A percentile compares a stretch with the other conserved stretches of the same genome.
Evolutionary conservation across 2,329 filamentous ascomycete genomes (phyloP).

Genomic region (Penicillium sp.): DNA sequence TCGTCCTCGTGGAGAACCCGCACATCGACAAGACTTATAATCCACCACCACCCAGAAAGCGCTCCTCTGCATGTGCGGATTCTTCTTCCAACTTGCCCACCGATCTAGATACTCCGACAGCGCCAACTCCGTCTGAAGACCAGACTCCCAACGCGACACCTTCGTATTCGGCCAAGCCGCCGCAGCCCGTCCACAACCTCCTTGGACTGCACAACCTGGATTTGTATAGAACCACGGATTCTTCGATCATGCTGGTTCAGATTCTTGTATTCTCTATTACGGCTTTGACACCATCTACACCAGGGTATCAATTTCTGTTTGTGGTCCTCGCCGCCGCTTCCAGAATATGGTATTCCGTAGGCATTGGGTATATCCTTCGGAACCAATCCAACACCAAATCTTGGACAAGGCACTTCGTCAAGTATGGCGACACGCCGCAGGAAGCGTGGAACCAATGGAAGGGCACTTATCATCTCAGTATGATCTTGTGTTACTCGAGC

Average conservation of each 20-base stretch:
- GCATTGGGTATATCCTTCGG: slow-evolving; percentile 80
- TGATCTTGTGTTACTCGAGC: slow-evolving; percentile 83
- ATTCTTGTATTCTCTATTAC: slow-evolving; percentile 73
- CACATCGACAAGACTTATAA: slow-evolving; percentile 99
- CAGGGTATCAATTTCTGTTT: slow-evolving; percentile 73
- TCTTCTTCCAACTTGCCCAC: slow-evolving; percentile 29
- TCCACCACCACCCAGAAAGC: slow-evolving; percentile 71
- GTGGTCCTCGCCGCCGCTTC: slow-evolving; percentile 76
- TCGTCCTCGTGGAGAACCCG: slow-evolving; percentile 89
- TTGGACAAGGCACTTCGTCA: slow-evolving; percentile 97
- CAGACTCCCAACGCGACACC: slow-evolving; percentile 37
- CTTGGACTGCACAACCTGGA: slow-evolving; percentile 83
- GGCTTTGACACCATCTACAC: slow-evolving; percentile 73
- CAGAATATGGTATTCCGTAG: slow-evolving; percentile 89
- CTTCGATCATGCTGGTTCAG: slow-evolving; percentile 73
- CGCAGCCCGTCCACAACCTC: slow-evolving; percentile 75
- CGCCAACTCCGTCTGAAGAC: slow-evolving; percentile 38
- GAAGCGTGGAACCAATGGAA: slow-evolving; percentile 99
- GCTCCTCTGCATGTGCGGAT: slow-evolving; percentile 34
- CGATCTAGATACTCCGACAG: slow-evolving; percentile 34
- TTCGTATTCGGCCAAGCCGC: slow-evolving; percentile 51
- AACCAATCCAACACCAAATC: slow-evolving; percentile 85
- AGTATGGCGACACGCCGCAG: slow-evolving; percentile 84
- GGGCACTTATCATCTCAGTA: slow-evolving; percentile 88
- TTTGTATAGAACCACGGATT: slow-evolving; percentile 81